Conservation (phyloP, 148 eudicot genomes). For the Beta vulgaris region DNA sequence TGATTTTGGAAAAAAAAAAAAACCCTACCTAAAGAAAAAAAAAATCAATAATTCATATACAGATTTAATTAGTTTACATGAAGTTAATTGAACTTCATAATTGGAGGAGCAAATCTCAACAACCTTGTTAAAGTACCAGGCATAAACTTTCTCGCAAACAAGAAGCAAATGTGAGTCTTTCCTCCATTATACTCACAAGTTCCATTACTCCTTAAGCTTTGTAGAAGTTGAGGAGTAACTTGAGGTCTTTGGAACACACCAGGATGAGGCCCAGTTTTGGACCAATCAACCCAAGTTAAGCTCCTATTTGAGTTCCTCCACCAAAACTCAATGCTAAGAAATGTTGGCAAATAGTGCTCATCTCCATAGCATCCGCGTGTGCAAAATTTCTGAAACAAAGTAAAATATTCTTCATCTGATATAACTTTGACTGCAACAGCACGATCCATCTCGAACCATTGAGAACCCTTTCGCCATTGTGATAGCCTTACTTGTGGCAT, state of each 20-base stretch:
- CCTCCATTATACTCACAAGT: conserved; percentile 59
- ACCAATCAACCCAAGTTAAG: conserved; percentile 80
- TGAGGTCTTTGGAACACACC: conserved; percentile 40
- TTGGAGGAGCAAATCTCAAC: conserved; percentile 43
- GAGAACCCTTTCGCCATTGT: conserved; percentile 76
- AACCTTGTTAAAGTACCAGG: conserved; percentile 46
- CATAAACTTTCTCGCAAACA: conserved; percentile 84
- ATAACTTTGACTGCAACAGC: conserved; percentile 51
- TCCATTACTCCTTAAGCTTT: conserved; percentile 39
- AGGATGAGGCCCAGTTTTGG: conserved; percentile 61
- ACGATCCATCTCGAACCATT: conserved; percentile 74
- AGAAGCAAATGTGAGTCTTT: conserved; percentile 38
- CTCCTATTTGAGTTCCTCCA: conserved; percentile 53
- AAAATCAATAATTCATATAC: not conserved
- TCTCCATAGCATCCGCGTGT: conserved; percentile 59
- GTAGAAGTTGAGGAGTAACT: conserved; percentile 36
- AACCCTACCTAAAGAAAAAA: not conserved
- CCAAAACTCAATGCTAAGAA: conserved; percentile 39
- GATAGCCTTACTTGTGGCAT: conserved; percentile 37
- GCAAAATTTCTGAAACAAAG: conserved; percentile 48
- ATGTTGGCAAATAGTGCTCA: conserved; percentile 80
- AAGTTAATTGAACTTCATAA: conserved; percentile 29
- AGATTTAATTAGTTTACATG: not conserved
- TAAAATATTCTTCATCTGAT: conserved; percentile 38
- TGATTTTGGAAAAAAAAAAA: not conserved